Base-by-base conservation (phyloP, 228 moss, liverwort and hornwort genomes). In the Sphagnum magellanicum region DNA sequence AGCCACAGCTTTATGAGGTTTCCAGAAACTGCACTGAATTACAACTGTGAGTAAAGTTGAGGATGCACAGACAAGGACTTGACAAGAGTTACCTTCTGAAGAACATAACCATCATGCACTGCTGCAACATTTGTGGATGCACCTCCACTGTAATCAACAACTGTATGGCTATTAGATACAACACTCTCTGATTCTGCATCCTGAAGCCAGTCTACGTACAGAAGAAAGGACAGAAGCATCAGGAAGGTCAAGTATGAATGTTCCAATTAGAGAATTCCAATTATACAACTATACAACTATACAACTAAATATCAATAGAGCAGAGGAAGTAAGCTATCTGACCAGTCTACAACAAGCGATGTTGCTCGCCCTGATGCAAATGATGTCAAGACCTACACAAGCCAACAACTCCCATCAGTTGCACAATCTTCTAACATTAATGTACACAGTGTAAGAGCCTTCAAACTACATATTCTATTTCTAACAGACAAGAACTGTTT, bases 321-420 rank as follows among this genome's bases (percentile, higher is more conserved):
- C 76, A 70, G 75, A 74, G 67, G 73, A 72, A 72, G 75, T 76
- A 52, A 65, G 70, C 64, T 67, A 75, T 79, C 87, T 75, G 67
- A 90, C 90, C 93, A 94, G 84, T 94, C 91, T 73, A 94, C 93
- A 78, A 94, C 93, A 72, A 94, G 77, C 60, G 93, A 94, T 51
- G 93, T 94, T 55, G 93, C 87, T 79, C 91, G 85, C 64, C 93
- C 91, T 68, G 93, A 91, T 52, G 93, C 91, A 74, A 94, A 94
- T 48, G 93, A 94, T 63, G 93, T 89, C 73, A 94, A 83, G 50
- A 94, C 90, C 87, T 90, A 81, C 53, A 76, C 66, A 65, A 78
- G 71, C 75, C 73, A 51, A 70, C 51, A 60, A 2, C 32, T 32
- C 32, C 32, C 32, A 32, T 32, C 3, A 32, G 32, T 32, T 32